A percentile compares a stretch with the other conserved stretches of the same genome.
Conservation (phyloP, 768 basidiomycete species). For the Panaeolus papilionaceus region DNA sequence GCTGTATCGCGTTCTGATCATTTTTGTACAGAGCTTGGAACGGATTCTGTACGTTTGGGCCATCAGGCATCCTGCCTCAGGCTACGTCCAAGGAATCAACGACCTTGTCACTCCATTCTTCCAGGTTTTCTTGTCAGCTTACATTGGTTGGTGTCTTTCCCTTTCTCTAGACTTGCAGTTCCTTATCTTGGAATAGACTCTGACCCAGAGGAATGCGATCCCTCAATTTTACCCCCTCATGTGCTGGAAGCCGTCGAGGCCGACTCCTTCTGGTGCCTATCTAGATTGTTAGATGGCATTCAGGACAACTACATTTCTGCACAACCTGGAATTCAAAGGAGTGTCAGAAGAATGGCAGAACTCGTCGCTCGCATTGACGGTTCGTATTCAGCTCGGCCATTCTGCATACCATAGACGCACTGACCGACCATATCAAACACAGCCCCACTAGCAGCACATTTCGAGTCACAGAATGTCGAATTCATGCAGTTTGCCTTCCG, state of each 20-base stretch:
- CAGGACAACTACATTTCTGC: conserved; percentile 98
- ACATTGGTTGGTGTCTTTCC: conserved; percentile 68
- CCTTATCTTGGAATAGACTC: conserved; percentile 60
- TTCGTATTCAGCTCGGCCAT: conserved; percentile 36
- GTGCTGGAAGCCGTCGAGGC: conserved; percentile 91
- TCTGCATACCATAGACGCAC: conserved; percentile 8
- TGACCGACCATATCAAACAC: conserved; percentile 14
- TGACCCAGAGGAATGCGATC: conserved; percentile 90
- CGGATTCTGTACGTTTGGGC: conserved; percentile 99
- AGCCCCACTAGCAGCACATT: conserved; percentile 89
- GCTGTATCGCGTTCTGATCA: conserved; percentile 19
- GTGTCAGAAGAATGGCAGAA: conserved; percentile 93
- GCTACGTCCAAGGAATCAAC: conserved; percentile 99
- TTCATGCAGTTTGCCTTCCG: conserved; percentile 99
- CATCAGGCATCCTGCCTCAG: conserved; percentile 96
- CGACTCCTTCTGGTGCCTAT: conserved; percentile 98
- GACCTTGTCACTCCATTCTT: conserved; percentile 98
- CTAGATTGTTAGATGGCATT: conserved; percentile 93
- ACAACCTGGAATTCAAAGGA: conserved; percentile 95
- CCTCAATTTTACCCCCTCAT: conserved; percentile 68
- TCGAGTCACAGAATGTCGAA: conserved; percentile 92
- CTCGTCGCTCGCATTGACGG: conserved; percentile 91
- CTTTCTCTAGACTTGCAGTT: conserved; percentile 17
- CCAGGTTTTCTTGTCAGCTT: conserved; percentile 94
- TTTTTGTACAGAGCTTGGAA: conserved; percentile 76